A percentile compares a stretch with the other conserved stretches of the same genome.
phyloP scores from a whole-genome alignment of 495 filamentous ascomycete genomes.

The Penicillium psychrofluorescens region DNA sequence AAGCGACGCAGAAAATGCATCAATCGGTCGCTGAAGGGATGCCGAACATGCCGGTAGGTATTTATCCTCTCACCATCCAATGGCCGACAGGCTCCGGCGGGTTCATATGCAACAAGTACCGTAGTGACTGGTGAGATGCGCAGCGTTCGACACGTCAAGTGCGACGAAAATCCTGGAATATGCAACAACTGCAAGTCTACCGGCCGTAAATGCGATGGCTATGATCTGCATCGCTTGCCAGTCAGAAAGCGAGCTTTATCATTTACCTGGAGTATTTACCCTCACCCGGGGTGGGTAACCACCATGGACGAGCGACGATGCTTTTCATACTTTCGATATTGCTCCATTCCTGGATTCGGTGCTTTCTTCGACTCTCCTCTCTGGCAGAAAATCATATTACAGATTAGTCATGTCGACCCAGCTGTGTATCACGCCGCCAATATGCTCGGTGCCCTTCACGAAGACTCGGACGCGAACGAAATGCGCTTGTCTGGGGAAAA shows the following conservation, averaged over 20 bases:
- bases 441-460: slow-evolving; percentile 13
- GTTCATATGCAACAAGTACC: too few species aligned
- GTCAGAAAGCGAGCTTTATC: neutral
- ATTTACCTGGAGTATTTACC: neutral
- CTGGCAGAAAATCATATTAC: slow-evolving; percentile 12
- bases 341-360: slow-evolving; percentile 6
- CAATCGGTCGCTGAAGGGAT: neutral
- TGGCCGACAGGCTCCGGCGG: too few species aligned
- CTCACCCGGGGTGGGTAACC: slow-evolving; percentile 5
- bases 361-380: slow-evolving; percentile 13
- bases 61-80: too few species aligned
- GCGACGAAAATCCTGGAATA: too few species aligned
- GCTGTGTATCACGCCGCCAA: slow-evolving; percentile 20
- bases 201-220: slow-evolving; percentile 6
- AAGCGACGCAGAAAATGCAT: neutral
- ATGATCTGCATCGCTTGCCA: slow-evolving; percentile 4
- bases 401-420: slow-evolving; percentile 11
- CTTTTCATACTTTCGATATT: slow-evolving; percentile 13
- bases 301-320: slow-evolving; percentile 19
- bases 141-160: too few species aligned
- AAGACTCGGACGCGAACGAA: slow-evolving; percentile 8
- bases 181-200: neutral
- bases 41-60: neutral
- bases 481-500: slow-evolving; percentile 11
- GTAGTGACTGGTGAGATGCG: too few species aligned